Percentiles rank a stretch among this genome's conserved stretches.
Evolutionary conservation across 2,329 filamentous ascomycete species (phyloP).

Genomic region (Aspergillus sp.): DNA sequence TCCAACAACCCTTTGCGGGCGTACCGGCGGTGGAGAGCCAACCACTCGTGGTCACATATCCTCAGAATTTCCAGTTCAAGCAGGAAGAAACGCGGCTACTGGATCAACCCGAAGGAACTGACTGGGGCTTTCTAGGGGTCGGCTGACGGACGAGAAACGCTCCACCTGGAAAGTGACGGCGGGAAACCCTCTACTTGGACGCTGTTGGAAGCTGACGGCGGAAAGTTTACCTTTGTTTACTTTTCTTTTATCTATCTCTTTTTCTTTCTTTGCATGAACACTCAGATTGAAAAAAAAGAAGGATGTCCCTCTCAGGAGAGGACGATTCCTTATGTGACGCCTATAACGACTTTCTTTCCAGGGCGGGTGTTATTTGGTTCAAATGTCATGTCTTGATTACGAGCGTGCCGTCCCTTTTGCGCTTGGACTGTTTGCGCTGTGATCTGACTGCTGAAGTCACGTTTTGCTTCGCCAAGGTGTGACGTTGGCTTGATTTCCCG

Average conservation of each 20-base stretch:
- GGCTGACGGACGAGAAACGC: conserved; percentile 22
- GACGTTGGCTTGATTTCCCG: background rate
- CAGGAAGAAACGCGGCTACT: conserved; percentile 31
- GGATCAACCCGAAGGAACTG: conserved; percentile 40
- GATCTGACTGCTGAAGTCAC: background rate
- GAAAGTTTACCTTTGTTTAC: too few relatives aligned
- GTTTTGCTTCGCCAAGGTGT: background rate
- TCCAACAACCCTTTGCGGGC: conserved; percentile 26
- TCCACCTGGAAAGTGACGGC: background rate
- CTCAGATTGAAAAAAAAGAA: background rate
- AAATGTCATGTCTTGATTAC: background rate
- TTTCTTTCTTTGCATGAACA: too few relatives aligned
- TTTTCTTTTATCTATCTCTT: background rate
- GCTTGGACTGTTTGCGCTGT: background rate
- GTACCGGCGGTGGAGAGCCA: conserved; percentile 31
- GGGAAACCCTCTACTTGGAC: background rate
- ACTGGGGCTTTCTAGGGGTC: conserved; percentile 41
- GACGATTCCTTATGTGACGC: conserved; percentile 1
- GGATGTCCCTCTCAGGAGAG: background rate
- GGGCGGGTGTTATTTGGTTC: background rate
- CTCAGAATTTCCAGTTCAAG: conserved; percentile 35
- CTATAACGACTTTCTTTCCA: conserved; percentile 7
- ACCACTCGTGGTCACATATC: conserved; percentile 34
- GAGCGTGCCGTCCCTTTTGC: background rate
- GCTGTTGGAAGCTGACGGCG: background rate